Evolutionary conservation across 805 yeast species (phyloP).

Genomic region (Candida sonorensis): DNA sequence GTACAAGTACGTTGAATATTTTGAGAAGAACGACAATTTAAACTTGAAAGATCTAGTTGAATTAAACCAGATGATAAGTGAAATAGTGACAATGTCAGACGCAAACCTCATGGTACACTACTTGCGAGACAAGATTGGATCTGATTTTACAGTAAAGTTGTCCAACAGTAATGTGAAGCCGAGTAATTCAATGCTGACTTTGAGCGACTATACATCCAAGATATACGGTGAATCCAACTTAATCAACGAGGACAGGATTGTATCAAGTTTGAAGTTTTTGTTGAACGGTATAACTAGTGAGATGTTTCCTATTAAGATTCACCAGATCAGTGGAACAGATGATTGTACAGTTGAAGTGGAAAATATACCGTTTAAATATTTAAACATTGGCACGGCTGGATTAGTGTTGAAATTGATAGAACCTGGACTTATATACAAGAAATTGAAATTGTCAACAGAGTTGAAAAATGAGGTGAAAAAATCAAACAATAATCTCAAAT

Average conservation of each 20-base stretch:
- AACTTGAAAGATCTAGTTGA: no score
- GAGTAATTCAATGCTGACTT: slow-evolving; percentile 1
- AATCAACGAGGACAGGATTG: no score
- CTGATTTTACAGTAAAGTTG: no score
- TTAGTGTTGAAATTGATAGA: slow-evolving; percentile 54
- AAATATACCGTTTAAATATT: no score
- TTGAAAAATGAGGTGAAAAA: slow-evolving; percentile 2
- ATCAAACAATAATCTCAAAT: background rate
- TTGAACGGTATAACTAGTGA: slow-evolving; percentile 58
- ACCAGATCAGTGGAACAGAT: no score
- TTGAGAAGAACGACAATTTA: no score
- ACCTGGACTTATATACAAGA: slow-evolving; percentile 60
- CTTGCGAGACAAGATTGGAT: slow-evolving; percentile 17
- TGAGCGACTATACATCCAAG: slow-evolving; percentile 26
- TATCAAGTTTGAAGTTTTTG: slow-evolving; percentile 44
- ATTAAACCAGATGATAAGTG: no score
- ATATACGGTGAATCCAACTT: no score
- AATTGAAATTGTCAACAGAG: slow-evolving; percentile 28
- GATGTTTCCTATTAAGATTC: slow-evolving; percentile 38
- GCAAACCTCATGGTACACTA: slow-evolving; percentile 17
- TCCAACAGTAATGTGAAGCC: background rate
- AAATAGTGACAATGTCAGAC: slow-evolving; percentile 3
- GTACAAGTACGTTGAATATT: no score
- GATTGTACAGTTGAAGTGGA: background rate
- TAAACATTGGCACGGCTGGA: slow-evolving; percentile 52